These are phyloP conservation scores for Mycena vitilis DNA, from an alignment of 768 basidiomycete species.

Conservation along the genomic window DNA sequence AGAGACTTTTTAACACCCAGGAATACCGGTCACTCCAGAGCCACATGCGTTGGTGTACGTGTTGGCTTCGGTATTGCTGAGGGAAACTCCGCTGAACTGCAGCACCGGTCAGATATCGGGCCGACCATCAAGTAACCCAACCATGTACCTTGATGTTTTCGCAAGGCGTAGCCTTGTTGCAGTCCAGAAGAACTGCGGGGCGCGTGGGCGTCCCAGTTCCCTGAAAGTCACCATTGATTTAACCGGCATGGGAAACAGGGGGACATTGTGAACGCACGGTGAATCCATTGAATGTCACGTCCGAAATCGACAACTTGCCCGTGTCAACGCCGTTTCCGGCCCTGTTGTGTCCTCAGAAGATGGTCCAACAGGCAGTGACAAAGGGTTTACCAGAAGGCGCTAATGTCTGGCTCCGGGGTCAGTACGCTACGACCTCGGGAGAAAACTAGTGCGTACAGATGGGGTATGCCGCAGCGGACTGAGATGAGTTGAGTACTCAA, in stretches of 20 bases:
- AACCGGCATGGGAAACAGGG: neutral
- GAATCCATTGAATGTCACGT: constrained; percentile 33
- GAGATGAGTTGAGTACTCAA: neutral
- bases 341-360: neutral
- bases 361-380: too few species aligned
- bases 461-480: constrained; percentile 27
- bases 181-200: constrained; percentile 38
- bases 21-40: constrained; percentile 31
- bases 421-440: neutral
- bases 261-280: constrained; percentile 14
- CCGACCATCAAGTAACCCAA: neutral
- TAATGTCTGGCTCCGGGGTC: constrained; percentile 29
- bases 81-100: constrained; percentile 31
- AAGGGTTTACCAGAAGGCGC: constrained; percentile 30
- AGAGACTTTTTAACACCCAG: constrained; percentile 25
- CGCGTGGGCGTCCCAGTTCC: constrained; percentile 40
- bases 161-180: constrained; percentile 39
- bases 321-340: constrained; percentile 33
- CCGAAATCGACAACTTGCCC: constrained; percentile 27
- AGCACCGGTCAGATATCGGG: neutral
- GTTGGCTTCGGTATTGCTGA: constrained; percentile 32
- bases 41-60: constrained; percentile 39
- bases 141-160: constrained; percentile 32
- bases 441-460: neutral
- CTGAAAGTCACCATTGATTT: constrained; percentile 6